These are phyloP conservation scores for Pythium insidiosum DNA, from an alignment of 352 stramenopile genomes.

Conservation along the genomic window DNA sequence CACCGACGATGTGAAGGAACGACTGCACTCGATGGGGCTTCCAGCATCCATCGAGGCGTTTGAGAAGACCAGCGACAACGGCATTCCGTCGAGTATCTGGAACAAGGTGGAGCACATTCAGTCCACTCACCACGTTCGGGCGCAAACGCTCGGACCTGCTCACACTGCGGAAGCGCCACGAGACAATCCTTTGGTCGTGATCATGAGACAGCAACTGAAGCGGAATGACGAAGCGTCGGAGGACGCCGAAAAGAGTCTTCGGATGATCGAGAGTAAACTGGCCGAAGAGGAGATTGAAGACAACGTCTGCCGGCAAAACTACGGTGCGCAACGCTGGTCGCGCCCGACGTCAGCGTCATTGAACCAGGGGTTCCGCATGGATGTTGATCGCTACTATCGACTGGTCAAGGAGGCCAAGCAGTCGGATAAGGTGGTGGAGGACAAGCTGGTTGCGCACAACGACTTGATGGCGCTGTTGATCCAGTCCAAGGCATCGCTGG, in stretches of 20 bases:
- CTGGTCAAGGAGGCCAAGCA: conserved; percentile 64
- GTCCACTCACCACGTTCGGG: conserved; percentile 8
- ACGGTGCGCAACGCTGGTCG: conserved; percentile 43
- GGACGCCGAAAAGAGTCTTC: conserved; percentile 49
- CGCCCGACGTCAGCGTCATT: conserved; percentile 40
- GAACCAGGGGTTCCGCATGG: conserved; percentile 46
- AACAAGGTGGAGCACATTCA: conserved; percentile 47
- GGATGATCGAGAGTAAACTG: conserved; percentile 37
- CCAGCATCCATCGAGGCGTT: conserved; percentile 76
- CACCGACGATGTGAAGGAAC: conserved; percentile 42
- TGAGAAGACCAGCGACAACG: conserved; percentile 51
- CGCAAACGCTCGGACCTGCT: too few species aligned
- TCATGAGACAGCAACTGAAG: conserved; percentile 38
- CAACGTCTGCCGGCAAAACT: conserved; percentile 60
- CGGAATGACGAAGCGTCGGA: conserved; percentile 45
- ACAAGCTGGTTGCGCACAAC: conserved; percentile 31
- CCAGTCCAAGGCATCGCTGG: conserved; percentile 41
- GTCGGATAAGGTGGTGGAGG: conserved; percentile 52
- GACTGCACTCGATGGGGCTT: conserved; percentile 47
- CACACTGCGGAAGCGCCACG: too few species aligned
- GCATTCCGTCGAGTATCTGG: conserved; percentile 47
- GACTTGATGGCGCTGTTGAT: conserved; percentile 29
- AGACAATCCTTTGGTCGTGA: too few species aligned
- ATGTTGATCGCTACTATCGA: conserved; percentile 69
- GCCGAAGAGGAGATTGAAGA: conserved; percentile 59